Conservation (phyloP, 2,329 filamentous ascomycete species). For the Clonostachys rhizophaga region DNA sequence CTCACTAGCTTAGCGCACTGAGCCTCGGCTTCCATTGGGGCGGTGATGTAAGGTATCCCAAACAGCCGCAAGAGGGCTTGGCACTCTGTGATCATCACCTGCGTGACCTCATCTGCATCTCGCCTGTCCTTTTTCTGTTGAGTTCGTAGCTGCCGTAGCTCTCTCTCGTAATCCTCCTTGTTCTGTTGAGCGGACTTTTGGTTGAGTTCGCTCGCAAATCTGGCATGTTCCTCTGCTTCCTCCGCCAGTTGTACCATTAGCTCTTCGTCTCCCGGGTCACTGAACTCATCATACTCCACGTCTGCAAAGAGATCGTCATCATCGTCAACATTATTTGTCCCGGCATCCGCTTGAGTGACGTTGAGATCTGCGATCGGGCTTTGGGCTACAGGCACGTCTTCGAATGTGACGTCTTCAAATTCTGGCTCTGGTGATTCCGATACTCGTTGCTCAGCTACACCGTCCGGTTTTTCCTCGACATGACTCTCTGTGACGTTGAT, state of each 20-base stretch:
- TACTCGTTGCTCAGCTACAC: background rate
- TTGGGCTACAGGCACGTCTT: background rate
- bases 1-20: slow-evolving; percentile 90
- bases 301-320: slow-evolving; percentile 39
- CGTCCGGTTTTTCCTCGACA: background rate
- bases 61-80: slow-evolving; percentile 87
- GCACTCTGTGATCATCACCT: slow-evolving; percentile 93
- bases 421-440: slow-evolving; percentile 13
- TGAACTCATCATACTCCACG: slow-evolving; percentile 70
- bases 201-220: slow-evolving; percentile 86
- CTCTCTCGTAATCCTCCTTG: slow-evolving; percentile 76
- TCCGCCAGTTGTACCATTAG: slow-evolving; percentile 79
- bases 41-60: slow-evolving; percentile 92
- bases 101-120: slow-evolving; percentile 94
- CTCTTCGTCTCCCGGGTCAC: slow-evolving; percentile 89
- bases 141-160: slow-evolving; percentile 79
- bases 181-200: slow-evolving; percentile 66
- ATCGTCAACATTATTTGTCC: slow-evolving; percentile 7
- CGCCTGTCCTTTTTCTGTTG: slow-evolving; percentile 96
- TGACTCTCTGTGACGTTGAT: background rate
- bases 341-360: background rate
- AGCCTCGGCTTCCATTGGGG: slow-evolving; percentile 98
- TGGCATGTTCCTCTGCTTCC: slow-evolving; percentile 89
- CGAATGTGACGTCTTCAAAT: slow-evolving; percentile 25
- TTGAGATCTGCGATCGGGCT: background rate